Evolutionary conservation across 2,329 filamentous ascomycete genomes (phyloP).

Genomic region (Monilinia fructigena): DNA sequence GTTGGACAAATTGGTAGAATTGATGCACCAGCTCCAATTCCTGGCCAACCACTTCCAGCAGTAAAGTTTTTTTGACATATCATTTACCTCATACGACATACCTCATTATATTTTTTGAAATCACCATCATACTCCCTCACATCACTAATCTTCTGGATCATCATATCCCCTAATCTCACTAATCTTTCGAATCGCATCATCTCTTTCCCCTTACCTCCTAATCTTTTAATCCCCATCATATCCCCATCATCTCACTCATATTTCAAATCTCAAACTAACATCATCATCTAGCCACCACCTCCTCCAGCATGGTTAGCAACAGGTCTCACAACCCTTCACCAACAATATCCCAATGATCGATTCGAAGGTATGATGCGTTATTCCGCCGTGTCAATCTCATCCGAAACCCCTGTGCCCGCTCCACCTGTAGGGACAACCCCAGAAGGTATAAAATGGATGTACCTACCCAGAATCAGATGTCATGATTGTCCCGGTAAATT

Average conservation of each 20-base stretch:
- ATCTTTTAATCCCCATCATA: not conserved
- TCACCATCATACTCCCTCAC: constrained; percentile 31
- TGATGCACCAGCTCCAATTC: constrained; percentile 61
- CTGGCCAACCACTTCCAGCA: constrained; percentile 55
- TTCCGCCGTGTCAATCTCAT: constrained; percentile 72
- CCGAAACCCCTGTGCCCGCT: constrained; percentile 60
- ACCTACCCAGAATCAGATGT: constrained; percentile 85
- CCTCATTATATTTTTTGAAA: not conserved
- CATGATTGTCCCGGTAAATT: constrained; percentile 90
- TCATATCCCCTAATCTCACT: too few species aligned
- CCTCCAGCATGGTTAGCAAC: constrained; percentile 81
- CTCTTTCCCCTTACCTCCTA: not conserved
- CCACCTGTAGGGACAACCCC: constrained; percentile 50
- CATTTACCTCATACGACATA: constrained; percentile 33
- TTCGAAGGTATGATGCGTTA: constrained; percentile 94
- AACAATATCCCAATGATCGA: constrained; percentile 71
- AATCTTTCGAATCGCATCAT: too few species aligned
- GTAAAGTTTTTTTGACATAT: constrained; percentile 53
- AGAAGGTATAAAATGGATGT: constrained; percentile 72
- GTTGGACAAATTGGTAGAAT: constrained; percentile 63
- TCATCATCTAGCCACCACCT: constrained; percentile 58
- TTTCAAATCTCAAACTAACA: constrained; percentile 29
- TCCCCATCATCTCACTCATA: not conserved
- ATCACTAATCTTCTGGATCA: too few species aligned
- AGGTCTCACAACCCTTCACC: constrained; percentile 70